Base-by-base conservation (phyloP, 176 grass and related monocot genomes). In the Aegilops sharonensis region DNA sequence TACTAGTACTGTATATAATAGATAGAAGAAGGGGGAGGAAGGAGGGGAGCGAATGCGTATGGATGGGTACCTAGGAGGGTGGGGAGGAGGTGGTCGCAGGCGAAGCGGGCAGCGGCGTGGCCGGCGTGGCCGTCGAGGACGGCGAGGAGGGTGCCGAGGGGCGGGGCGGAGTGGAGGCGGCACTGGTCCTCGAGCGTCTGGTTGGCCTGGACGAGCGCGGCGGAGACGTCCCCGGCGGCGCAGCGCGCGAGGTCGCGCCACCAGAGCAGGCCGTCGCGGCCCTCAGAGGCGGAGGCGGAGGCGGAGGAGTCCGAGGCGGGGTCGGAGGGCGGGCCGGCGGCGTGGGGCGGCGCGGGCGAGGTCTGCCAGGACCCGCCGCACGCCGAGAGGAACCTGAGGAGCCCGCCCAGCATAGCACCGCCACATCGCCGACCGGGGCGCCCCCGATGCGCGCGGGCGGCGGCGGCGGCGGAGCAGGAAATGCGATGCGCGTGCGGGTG, bases 101-200 rank as follows among this genome's bases (percentile, higher is more conserved):
- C 90, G 81, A 88, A 99, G 81, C 90, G 97, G 5, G 97, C 90
- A 23, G 97, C 92, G 59, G 91, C 87, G 29, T 85, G 83, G 14
- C 97, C 97, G 11, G 87, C 97, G 64, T 99, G 97, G 11, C 97
- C 97, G 64, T 99, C 97, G 85, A 94, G 90, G 15, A 99, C 68
- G 57, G 85, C 92, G 52, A 99, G 61, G 66, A 94, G 81, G 87
- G 97, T 96, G 68, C 92, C 94, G 21, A 99, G 88, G 20, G 91
- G 68, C 80, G 85, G 88, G 52, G 85, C 82, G 25, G 97, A 96
- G 63, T 96, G 94, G 78, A 99, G 25, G 75, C 84, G 92, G 83
- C 94, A 92, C 97, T 96, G 94, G 86, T 99, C 97, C 87, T 99
- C 97, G 17, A 99, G 84, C 20, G 96, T 85, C 63, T 94, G 82